A percentile compares a stretch with the other conserved stretches of the same genome.
Evolutionary conservation across 1,284 basidiomycete genomes (phyloP).

Genomic region (Ganoderma sp.): DNA sequence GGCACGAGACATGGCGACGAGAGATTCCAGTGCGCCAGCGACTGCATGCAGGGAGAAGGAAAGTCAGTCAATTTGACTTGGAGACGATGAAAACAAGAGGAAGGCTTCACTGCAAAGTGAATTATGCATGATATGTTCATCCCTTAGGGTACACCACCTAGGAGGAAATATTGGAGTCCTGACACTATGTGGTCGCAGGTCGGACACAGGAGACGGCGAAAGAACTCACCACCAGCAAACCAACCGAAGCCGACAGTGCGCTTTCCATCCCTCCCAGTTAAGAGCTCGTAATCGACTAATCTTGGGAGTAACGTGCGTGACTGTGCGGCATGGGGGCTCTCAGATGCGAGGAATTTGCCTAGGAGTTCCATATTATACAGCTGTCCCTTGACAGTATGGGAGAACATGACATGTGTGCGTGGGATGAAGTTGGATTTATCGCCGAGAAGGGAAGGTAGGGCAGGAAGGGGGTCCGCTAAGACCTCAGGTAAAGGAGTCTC

Average conservation of each 20-base stretch:
- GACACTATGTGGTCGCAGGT: slow-evolving; percentile 7
- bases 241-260: slow-evolving; percentile 88
- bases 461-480: slow-evolving; percentile 51
- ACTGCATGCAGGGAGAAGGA: slow-evolving; percentile 50
- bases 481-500: slow-evolving; percentile 77
- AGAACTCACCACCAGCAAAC: slow-evolving; percentile 78
- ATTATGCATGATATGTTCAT: background rate
- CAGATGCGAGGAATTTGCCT: slow-evolving; percentile 60
- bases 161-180: background rate
- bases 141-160: background rate
- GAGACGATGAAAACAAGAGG: background rate
- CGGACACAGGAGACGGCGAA: background rate
- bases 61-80: background rate
- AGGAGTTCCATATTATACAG: slow-evolving; percentile 84
- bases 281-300: slow-evolving; percentile 85
- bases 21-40: slow-evolving; percentile 83
- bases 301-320: slow-evolving; percentile 48
- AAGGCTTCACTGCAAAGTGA: slow-evolving; percentile 12
- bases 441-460: slow-evolving; percentile 32
- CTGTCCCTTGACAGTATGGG: slow-evolving; percentile 89
- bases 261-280: slow-evolving; percentile 69
- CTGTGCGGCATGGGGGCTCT: slow-evolving; percentile 30
- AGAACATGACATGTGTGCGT: slow-evolving; percentile 86
- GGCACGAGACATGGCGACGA: slow-evolving; percentile 78
- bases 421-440: slow-evolving; percentile 35